Percentiles rank a stretch among this genome's conserved stretches.
Conservation (phyloP, 2,329 filamentous ascomycete species). For the Alternaria hordeiaustralica region DNA sequence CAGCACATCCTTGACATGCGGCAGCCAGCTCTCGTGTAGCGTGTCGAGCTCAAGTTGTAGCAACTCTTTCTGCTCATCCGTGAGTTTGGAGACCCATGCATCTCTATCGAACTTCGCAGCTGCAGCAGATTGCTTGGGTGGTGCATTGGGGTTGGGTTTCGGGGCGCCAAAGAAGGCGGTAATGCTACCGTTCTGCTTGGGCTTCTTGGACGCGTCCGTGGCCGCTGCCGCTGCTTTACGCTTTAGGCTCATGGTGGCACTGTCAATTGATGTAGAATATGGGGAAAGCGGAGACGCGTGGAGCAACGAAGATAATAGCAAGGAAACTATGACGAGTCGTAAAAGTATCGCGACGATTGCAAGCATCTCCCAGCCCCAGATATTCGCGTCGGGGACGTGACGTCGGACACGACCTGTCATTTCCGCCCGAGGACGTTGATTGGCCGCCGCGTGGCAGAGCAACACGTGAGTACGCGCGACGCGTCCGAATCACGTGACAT, state of each 20-base stretch:
- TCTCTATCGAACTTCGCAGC: conserved; percentile 76
- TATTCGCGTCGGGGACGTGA: conserved; percentile 20
- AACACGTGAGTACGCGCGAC: conserved; percentile 20
- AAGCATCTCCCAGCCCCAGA: conserved; percentile 18
- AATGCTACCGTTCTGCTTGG: conserved; percentile 74
- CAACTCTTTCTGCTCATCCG: conserved; percentile 79
- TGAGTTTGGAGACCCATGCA: conserved; percentile 84
- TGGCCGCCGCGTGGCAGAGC: conserved; percentile 9
- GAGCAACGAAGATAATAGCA: background rate
- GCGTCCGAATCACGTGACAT: conserved; percentile 18
- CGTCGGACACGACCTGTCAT: conserved; percentile 11
- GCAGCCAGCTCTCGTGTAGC: conserved; percentile 88
- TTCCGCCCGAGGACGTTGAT: conserved; percentile 12
- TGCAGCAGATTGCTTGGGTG: conserved; percentile 22
- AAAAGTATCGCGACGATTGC: background rate
- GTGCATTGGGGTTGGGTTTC: conserved; percentile 40
- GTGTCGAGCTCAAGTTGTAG: conserved; percentile 91
- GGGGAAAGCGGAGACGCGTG: background rate
- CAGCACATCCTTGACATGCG: conserved; percentile 86
- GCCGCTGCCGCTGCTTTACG: conserved; percentile 57
- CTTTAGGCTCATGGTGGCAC: conserved; percentile 56
- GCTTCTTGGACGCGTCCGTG: conserved; percentile 56
- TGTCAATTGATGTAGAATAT: conserved; percentile 11
- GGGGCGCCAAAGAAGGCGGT: conserved; percentile 86
- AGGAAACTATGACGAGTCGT: background rate